Conservation (phyloP, 2,329 filamentous ascomycete genomes). For the Cadophora luteo-olivacea region DNA sequence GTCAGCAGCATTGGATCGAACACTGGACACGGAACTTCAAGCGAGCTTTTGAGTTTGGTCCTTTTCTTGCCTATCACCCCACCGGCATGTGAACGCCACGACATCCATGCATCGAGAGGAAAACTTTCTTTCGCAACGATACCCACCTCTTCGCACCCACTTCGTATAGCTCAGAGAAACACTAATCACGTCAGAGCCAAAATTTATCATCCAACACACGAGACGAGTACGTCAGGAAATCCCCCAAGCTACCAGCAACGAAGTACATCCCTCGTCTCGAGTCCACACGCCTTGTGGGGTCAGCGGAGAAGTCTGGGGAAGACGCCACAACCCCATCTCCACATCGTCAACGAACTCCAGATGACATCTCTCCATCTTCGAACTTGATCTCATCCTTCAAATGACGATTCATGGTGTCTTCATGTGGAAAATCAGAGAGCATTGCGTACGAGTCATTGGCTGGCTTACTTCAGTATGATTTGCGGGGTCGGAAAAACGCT, state of each 20-base stretch:
- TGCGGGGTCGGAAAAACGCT: background rate
- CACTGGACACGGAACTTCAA: background rate
- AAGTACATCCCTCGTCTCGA: conserved; percentile 7
- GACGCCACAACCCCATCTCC: conserved; percentile 2
- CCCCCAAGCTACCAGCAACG: background rate
- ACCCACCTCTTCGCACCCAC: background rate
- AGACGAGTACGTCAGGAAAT: background rate
- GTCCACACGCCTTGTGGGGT: conserved; percentile 11
- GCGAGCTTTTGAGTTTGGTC: background rate
- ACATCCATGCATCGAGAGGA: background rate
- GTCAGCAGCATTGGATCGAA: background rate
- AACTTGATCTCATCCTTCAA: background rate
- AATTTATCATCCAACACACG: background rate
- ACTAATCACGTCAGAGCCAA: background rate
- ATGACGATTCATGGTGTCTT: background rate
- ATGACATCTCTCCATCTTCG: background rate
- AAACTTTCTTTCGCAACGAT: background rate
- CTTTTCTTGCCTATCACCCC: background rate
- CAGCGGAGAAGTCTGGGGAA: conserved; percentile 18
- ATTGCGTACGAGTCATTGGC: conserved; percentile 1
- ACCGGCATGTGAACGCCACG: background rate
- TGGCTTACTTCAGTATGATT: background rate
- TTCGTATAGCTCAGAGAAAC: background rate
- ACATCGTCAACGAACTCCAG: background rate
- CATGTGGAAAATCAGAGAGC: background rate